Conservation (phyloP, 768 basidiomycete genomes). For the Mycena venus region DNA sequence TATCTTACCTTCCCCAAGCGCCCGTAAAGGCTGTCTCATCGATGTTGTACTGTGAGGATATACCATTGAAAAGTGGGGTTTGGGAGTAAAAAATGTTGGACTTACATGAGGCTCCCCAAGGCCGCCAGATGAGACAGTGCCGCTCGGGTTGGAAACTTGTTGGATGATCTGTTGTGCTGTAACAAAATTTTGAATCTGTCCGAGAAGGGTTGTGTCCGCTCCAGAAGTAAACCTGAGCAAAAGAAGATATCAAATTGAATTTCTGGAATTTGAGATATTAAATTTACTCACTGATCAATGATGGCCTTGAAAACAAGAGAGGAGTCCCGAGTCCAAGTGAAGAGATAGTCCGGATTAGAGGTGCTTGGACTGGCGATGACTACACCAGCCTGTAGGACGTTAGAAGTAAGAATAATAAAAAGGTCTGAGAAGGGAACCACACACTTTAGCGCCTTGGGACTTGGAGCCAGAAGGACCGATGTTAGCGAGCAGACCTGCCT, state of each 20-base stretch:
- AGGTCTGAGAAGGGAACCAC: background rate
- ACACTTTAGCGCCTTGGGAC: constrained; percentile 66
- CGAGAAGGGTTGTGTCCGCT: constrained; percentile 61
- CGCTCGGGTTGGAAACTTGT: constrained; percentile 76
- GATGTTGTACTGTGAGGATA: constrained; percentile 66
- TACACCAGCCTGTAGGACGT: constrained; percentile 59
- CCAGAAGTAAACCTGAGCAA: constrained; percentile 55
- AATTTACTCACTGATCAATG: constrained; percentile 58
- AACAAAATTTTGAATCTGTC: constrained; percentile 69
- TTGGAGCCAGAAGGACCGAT: constrained; percentile 72
- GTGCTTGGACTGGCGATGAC: constrained; percentile 72
- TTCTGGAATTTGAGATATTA: background rate
- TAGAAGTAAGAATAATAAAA: constrained; percentile 41
- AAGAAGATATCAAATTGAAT: background rate
- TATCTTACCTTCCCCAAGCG: constrained; percentile 56
- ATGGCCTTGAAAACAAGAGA: constrained; percentile 77
- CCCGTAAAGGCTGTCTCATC: constrained; percentile 72
- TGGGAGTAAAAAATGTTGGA: background rate
- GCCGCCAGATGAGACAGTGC: constrained; percentile 70
- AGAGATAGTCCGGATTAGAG: constrained; percentile 74
- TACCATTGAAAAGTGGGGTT: background rate
- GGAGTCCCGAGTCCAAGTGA: constrained; percentile 83
- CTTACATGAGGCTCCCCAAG: constrained; percentile 70
- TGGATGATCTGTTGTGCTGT: constrained; percentile 66
- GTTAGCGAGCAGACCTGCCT: constrained; percentile 77